Conservation (phyloP, 441 rosid species). For the Erysimum pusillum region DNA sequence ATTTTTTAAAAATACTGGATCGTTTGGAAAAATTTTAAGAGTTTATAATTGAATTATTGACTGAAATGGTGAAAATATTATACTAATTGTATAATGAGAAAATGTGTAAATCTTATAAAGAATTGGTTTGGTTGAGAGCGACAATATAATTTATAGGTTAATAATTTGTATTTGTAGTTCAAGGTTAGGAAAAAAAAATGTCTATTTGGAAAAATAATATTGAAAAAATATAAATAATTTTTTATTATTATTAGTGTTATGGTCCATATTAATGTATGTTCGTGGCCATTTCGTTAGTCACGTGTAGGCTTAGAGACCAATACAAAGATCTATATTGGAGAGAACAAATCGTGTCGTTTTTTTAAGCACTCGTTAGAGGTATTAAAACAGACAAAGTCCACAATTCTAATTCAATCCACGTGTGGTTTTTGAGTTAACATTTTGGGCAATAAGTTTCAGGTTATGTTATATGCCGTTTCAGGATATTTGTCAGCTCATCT, state of each 20-base stretch:
- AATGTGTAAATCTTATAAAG: no score
- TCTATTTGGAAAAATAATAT: no score
- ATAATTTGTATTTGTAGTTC: neutral
- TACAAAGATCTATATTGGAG: neutral
- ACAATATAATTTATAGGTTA: neutral
- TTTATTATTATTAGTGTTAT: neutral
- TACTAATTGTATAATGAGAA: no score
- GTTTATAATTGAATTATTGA: no score
- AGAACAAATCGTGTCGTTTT: conserved; percentile 1
- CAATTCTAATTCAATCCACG: neutral
- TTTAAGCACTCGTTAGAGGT: neutral
- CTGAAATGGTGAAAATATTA: no score
- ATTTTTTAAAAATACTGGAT: no score
- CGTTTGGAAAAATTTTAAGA: no score
- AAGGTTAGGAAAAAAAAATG: no score
- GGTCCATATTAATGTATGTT: neutral
- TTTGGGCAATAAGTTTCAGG: neutral
- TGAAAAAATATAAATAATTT: neutral
- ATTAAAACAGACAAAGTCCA: neutral
- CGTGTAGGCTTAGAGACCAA: conserved; percentile 31
- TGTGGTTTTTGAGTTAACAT: neutral
- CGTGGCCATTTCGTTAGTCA: conserved; percentile 26
- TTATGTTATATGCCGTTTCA: neutral
- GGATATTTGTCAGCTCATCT: neutral
- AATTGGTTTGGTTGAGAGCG: no score